These are phyloP conservation scores for Wickerhamiella siamensis DNA, from an alignment of 805 yeast species.

Conservation along the genomic window DNA sequence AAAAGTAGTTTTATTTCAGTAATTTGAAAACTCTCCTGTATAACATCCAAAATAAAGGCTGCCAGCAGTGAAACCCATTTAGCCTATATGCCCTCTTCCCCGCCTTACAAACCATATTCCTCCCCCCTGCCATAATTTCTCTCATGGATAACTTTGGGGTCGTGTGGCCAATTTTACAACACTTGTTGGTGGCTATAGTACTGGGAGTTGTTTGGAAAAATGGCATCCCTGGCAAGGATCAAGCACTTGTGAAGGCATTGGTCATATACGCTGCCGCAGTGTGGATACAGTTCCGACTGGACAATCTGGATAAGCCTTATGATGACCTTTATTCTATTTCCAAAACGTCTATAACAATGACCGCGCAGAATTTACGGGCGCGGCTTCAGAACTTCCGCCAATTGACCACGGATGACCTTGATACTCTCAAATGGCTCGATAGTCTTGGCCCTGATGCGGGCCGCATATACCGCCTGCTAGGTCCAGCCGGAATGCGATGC, in stretches of 20 bases:
- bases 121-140: too few relatives aligned
- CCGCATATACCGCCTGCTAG: background rate
- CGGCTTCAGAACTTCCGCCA: background rate
- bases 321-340: background rate
- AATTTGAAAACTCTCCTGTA: too few relatives aligned
- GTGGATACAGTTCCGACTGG: background rate
- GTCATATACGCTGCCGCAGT: background rate
- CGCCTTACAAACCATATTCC: too few relatives aligned
- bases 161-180: too few relatives aligned
- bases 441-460: background rate
- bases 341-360: background rate
- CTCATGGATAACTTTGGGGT: too few relatives aligned
- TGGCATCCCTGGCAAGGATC: background rate
- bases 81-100: too few relatives aligned
- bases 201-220: too few relatives aligned
- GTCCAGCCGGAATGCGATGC: background rate
- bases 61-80: too few relatives aligned
- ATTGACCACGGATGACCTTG: background rate
- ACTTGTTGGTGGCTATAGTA: too few relatives aligned
- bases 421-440: background rate
- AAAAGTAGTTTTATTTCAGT: too few relatives aligned
- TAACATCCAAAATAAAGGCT: too few relatives aligned
- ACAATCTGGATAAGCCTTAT: background rate
- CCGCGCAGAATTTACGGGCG: background rate
- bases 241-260: background rate